Evolutionary conservation across 371 early-diverging fungal genomes (phyloP), one percentile per base, ranked within the genome.

Genomic region (Apophysomyces sp.): DNA sequence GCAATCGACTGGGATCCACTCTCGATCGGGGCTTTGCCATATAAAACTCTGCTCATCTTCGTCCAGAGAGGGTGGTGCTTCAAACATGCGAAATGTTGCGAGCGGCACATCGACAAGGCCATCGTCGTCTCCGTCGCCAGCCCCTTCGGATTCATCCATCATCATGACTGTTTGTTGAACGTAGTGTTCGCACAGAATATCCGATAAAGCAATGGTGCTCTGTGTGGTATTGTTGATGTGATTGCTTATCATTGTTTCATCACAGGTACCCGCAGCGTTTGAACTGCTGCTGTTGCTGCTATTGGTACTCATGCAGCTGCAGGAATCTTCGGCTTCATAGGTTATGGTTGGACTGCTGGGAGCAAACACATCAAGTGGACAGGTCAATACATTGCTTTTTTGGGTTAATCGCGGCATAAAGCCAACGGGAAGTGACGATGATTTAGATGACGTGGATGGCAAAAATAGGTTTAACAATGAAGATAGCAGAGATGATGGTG

Each of bases 171-270:
- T 41, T 26, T 66, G 61, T 39, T 77, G 74, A 0, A 77, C 69
- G 56, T 77, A 77, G 41, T 74, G 78, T 21, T 77, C 78, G 30
- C 78, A 77, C 28, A 77, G 39, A 6, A 77, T 60, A 39, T 74
- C 78, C 11, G 78, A 77, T 39, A 77, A 57, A 13, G 69, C 65
- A 36, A 68, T 67, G 28, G 60, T 62, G 34, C 36, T 55, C 55
- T 21, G 49, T n/a, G 40, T 27, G 13, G 57, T 26, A 30, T 55
- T 39, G n/a, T 36, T 54, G 13, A 55, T 44, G 21, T 61, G 55
- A 32, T 61, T 30, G 11, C 32, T 21, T 15, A 61, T 61, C 40
- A 27, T 55, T 13, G 9, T 54, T 21, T 56, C 34, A 12, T 56
- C 34, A 37, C 31, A 26, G 30, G 34, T n/a, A n/a, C 34, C 36